Percentiles rank a stretch among this genome's conserved stretches.
phyloP scores from a whole-genome alignment of 805 yeast species.

The Pichia paraexigua region DNA sequence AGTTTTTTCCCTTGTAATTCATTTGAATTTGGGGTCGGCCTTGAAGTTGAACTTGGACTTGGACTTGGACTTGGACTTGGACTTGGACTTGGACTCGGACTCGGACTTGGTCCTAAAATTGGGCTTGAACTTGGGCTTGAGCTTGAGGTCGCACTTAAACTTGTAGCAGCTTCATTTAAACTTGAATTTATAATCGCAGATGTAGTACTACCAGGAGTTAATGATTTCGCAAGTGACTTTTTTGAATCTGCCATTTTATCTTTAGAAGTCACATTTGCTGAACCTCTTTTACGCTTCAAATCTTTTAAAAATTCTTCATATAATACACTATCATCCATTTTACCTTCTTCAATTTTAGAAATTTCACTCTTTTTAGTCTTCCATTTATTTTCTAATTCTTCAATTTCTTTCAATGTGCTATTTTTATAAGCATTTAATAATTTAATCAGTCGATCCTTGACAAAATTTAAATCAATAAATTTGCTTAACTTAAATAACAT shows the following conservation, averaged over 20 bases:
- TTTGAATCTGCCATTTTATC: neutral
- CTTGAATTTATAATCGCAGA: neutral
- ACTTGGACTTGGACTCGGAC: too few relatives aligned
- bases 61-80: conserved; percentile 3
- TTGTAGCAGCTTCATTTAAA: too few relatives aligned
- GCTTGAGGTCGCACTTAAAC: conserved; percentile 6
- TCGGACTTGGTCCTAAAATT: too few relatives aligned
- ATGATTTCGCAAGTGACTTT: neutral
- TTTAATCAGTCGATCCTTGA: conserved; percentile 29
- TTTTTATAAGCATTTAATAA: conserved; percentile 27
- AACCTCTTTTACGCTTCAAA: conserved; percentile 13
- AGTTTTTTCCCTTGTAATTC: conserved; percentile 1
- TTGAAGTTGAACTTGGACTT: conserved; percentile 7
- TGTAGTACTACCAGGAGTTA: neutral
- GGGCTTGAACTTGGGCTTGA: neutral
- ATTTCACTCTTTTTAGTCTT: conserved; percentile 31
- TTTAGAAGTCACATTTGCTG: neutral
- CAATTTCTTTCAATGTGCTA: conserved; percentile 27
- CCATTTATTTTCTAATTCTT: conserved; percentile 33
- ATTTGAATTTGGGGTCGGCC: neutral
- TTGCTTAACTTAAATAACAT: conserved; percentile 27
- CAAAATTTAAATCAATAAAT: conserved; percentile 24
- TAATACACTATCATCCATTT: conserved; percentile 30
- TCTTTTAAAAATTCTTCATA: conserved; percentile 20
- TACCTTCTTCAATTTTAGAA: conserved; percentile 34